phyloP scores from a whole-genome alignment of 805 yeast genomes.

The Pichia rugopelliculosa region DNA sequence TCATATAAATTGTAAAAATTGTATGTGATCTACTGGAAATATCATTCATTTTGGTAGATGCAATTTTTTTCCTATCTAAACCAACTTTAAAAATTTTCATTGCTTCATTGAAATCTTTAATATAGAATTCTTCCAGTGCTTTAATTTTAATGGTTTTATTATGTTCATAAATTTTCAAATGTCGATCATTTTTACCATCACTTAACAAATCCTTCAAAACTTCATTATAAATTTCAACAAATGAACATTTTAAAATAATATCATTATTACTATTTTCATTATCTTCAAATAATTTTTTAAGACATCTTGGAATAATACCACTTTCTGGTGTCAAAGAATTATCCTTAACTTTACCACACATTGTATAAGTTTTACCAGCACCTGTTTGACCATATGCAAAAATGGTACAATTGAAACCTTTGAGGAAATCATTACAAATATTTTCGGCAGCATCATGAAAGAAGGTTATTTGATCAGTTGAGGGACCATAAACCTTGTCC shows the following conservation, averaged over 20 bases:
- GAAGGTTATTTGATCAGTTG: slow-evolving; percentile 40
- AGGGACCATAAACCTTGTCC: slow-evolving; percentile 50
- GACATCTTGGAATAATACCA: slow-evolving; percentile 46
- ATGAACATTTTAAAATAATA: slow-evolving; percentile 41
- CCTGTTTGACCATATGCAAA: slow-evolving; percentile 59
- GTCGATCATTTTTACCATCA: slow-evolving; percentile 23
- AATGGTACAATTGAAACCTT: slow-evolving; percentile 48
- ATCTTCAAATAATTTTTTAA: slow-evolving; percentile 34
- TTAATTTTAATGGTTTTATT: slow-evolving; percentile 42
- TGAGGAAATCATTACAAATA: slow-evolving; percentile 40
- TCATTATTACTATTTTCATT: slow-evolving; percentile 32
- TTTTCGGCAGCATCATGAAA: slow-evolving; percentile 42
- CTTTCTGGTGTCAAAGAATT: slow-evolving; percentile 25
- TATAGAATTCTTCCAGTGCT: slow-evolving; percentile 55
- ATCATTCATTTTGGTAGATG: slow-evolving; percentile 68
- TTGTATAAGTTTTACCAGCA: slow-evolving; percentile 53
- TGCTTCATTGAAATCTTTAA: slow-evolving; percentile 50
- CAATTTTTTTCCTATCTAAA: slow-evolving; percentile 52
- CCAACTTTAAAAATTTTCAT: slow-evolving; percentile 50
- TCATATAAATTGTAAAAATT: slow-evolving; percentile 57
- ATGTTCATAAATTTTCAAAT: slow-evolving; percentile 34
- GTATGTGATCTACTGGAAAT: slow-evolving; percentile 72
- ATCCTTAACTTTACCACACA: slow-evolving; percentile 41
- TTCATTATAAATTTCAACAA: slow-evolving; percentile 45
- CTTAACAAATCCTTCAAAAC: slow-evolving; percentile 38